Percentiles rank a stretch among this genome's conserved stretches.
These are phyloP conservation scores for Baudoinia panamericana DNA, from an alignment of 495 filamentous ascomycete genomes.

Conservation along the genomic window DNA sequence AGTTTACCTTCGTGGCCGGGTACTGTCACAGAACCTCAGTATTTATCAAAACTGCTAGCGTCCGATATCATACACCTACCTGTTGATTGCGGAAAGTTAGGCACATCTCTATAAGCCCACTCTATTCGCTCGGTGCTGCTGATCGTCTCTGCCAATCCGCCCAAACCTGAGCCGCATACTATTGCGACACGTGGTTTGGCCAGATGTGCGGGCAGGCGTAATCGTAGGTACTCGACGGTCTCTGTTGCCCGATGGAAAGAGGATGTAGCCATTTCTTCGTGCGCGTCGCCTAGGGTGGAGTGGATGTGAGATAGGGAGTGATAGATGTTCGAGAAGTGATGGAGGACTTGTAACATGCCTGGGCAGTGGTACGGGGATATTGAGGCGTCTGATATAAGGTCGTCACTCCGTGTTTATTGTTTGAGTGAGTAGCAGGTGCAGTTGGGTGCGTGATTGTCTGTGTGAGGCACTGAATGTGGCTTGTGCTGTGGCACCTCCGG, in stretches of 20 bases:
- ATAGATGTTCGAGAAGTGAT: conserved; percentile 15
- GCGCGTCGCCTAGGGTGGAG: conserved; percentile 10
- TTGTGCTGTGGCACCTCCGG: no score
- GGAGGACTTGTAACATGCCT: conserved; percentile 11
- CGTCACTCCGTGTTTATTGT: no score
- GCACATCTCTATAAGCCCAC: conserved; percentile 49
- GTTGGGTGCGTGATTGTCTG: no score
- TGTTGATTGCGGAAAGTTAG: conserved; percentile 51
- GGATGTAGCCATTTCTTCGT: conserved; percentile 18
- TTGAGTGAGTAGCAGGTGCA: no score
- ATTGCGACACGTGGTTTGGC: conserved; percentile 49
- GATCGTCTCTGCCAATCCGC: conserved; percentile 51
- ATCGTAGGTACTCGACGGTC: conserved; percentile 23
- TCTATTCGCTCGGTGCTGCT: conserved; percentile 37
- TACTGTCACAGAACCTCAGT: conserved; percentile 31
- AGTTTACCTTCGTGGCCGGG: conserved; percentile 62
- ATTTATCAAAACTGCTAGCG: neutral
- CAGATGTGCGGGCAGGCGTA: conserved; percentile 34
- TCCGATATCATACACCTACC: conserved; percentile 34
- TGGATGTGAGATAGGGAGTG: conserved; percentile 11
- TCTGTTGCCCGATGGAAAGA: conserved; percentile 25
- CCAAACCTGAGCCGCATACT: conserved; percentile 62
- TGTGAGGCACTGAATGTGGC: no score
- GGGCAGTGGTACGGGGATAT: no score
- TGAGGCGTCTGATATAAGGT: no score